A percentile compares a stretch with the other conserved stretches of the same genome.
These are phyloP conservation scores for Metarhizium sp. DNA, from an alignment of 2,329 filamentous ascomycete genomes.

Conservation along the genomic window DNA sequence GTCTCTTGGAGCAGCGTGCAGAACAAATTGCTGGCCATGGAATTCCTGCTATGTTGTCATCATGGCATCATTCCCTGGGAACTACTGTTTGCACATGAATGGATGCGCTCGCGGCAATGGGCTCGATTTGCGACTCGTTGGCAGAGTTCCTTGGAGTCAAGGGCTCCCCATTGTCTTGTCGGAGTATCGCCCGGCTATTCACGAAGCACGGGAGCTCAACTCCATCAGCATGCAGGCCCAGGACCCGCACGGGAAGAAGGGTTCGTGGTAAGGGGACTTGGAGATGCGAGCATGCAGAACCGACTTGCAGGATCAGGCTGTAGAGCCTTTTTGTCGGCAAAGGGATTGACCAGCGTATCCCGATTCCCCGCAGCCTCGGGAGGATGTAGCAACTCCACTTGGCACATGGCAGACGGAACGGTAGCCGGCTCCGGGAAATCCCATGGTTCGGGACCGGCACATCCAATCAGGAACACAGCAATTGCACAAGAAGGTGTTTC, in stretches of 20 bases:
- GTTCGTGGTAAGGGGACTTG: neutral
- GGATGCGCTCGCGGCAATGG: neutral
- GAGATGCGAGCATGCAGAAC: neutral
- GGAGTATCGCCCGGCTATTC: neutral
- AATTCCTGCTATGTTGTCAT: neutral
- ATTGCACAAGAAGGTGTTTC: neutral
- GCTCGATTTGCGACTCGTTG: neutral
- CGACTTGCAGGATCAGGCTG: neutral
- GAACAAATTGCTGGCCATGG: neutral
- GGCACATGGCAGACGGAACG: constrained; percentile 1
- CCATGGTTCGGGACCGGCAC: neutral
- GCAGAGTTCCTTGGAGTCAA: neutral
- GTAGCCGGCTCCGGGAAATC: constrained; percentile 1
- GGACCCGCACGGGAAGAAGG: neutral
- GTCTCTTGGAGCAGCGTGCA: too few species aligned
- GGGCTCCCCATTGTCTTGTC: too few species aligned
- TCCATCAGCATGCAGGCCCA: neutral
- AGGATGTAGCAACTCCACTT: constrained; percentile 1
- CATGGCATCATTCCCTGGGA: neutral
- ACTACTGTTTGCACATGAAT: neutral
- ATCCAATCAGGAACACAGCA: neutral
- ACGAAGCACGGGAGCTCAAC: neutral
- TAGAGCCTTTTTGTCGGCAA: neutral
- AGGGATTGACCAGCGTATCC: neutral
- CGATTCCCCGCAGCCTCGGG: neutral